Evolutionary conservation across 2,329 filamentous ascomycete genomes (phyloP).

Genomic region (Colletotrichum sp.): DNA sequence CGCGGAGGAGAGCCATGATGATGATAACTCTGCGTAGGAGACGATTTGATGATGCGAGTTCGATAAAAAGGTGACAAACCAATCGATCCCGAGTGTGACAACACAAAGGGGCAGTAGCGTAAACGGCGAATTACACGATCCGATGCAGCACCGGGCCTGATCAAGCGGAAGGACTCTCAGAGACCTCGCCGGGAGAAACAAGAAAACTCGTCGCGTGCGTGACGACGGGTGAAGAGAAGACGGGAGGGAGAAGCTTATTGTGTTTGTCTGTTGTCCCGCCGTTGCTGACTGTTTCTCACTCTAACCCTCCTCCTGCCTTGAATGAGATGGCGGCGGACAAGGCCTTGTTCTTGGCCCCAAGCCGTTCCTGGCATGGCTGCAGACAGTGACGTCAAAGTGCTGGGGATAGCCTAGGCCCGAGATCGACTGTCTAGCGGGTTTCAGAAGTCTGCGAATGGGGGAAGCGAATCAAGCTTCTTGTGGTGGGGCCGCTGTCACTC

Average conservation of each 20-base stretch:
- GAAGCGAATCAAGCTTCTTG: conserved; percentile 13
- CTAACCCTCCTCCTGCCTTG: background rate
- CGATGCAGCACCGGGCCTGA: background rate
- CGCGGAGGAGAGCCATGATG: conserved; percentile 3
- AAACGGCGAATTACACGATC: background rate
- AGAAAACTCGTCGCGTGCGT: background rate
- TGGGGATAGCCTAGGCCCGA: background rate
- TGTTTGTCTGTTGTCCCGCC: background rate
- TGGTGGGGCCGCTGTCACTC: background rate
- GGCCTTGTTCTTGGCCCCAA: background rate
- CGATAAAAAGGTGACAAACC: background rate
- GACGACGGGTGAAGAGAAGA: background rate
- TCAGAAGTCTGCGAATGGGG: conserved; percentile 4
- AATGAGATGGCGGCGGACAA: background rate
- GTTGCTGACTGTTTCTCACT: conserved; percentile 2
- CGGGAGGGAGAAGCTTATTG: background rate
- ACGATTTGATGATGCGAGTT: background rate
- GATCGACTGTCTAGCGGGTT: conserved; percentile 6
- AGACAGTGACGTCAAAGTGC: conserved; percentile 13
- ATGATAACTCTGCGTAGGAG: background rate
- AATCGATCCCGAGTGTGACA: background rate
- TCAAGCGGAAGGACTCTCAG: background rate
- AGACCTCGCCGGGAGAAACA: background rate
- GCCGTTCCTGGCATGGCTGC: background rate
- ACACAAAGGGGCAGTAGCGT: background rate